phyloP scores from a whole-genome alignment of 768 basidiomycete species.

The Amanita exitialis region DNA sequence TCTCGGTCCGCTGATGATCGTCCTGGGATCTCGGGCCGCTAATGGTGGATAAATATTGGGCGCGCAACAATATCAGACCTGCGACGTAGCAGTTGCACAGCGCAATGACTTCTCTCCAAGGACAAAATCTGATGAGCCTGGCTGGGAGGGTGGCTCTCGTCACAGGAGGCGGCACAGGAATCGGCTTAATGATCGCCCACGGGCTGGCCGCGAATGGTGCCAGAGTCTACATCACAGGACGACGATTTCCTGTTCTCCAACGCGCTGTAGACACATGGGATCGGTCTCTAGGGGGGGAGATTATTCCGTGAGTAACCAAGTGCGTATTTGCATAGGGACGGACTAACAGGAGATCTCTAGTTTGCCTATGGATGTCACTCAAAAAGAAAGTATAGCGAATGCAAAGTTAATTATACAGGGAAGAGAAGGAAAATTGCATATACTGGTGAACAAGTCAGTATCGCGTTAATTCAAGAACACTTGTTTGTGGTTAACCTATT shows the following conservation, averaged over 20 bases:
- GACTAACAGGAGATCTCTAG: constrained; percentile 1
- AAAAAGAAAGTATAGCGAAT: constrained; percentile 51
- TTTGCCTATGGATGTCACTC: constrained; percentile 62
- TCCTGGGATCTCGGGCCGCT: not conserved
- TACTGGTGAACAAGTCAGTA: constrained; percentile 74
- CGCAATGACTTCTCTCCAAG: constrained; percentile 8
- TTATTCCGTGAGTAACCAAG: constrained; percentile 42
- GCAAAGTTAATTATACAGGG: constrained; percentile 44
- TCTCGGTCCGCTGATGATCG: not conserved
- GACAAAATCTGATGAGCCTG: constrained; percentile 37
- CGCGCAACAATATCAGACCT: not conserved
- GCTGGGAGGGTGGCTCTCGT: constrained; percentile 46
- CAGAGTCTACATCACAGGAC: constrained; percentile 71
- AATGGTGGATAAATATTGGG: not conserved
- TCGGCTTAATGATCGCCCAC: constrained; percentile 54
- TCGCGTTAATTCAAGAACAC: not conserved
- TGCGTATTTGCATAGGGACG: constrained; percentile 1
- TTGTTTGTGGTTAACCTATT: not conserved
- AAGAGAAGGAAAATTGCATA: constrained; percentile 62
- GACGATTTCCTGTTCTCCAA: constrained; percentile 57
- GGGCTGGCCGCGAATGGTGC: constrained; percentile 73
- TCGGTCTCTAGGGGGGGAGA: constrained; percentile 32
- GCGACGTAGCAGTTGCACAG: not conserved
- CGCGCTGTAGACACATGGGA: constrained; percentile 41
- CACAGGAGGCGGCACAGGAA: constrained; percentile 45